phyloP scores from a whole-genome alignment of 2,329 filamentous ascomycete genomes.

The Shiraia sp. region DNA sequence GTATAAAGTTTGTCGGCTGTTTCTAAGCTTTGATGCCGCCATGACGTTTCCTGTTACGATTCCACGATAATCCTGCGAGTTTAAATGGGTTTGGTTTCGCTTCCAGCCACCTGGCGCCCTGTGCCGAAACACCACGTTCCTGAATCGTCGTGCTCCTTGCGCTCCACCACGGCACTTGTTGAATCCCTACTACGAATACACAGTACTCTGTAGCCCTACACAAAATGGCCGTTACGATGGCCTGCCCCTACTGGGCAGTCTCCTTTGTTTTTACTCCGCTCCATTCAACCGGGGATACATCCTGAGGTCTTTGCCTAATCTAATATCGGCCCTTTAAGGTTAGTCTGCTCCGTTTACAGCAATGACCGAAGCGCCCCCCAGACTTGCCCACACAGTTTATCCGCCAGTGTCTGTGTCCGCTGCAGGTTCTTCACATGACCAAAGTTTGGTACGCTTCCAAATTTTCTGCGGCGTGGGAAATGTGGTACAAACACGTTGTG shows the following conservation, averaged over 20 bases:
- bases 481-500: conserved; percentile 2
- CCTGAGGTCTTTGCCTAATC: conserved; percentile 6
- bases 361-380: conserved; percentile 2
- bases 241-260: not conserved
- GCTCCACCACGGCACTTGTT: too few species aligned
- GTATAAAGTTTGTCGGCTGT: too few species aligned
- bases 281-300: not conserved
- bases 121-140: too few species aligned
- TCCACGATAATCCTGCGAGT: too few species aligned
- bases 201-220: too few species aligned
- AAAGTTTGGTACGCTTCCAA: not conserved
- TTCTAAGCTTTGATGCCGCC: too few species aligned
- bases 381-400: conserved; percentile 5
- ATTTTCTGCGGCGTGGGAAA: not conserved
- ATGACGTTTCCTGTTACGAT: too few species aligned
- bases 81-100: too few species aligned
- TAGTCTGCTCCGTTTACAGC: not conserved
- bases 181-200: too few species aligned
- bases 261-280: conserved; percentile 5
- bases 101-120: too few species aligned
- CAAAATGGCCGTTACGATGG: not conserved
- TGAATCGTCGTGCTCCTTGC: too few species aligned
- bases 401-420: conserved; percentile 4
- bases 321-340: conserved; percentile 9
- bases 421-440: conserved; percentile 1